Percentiles rank a stretch among this genome's conserved stretches.
Conservation (phyloP, 495 filamentous ascomycete genomes). For the Tuber brumale region DNA sequence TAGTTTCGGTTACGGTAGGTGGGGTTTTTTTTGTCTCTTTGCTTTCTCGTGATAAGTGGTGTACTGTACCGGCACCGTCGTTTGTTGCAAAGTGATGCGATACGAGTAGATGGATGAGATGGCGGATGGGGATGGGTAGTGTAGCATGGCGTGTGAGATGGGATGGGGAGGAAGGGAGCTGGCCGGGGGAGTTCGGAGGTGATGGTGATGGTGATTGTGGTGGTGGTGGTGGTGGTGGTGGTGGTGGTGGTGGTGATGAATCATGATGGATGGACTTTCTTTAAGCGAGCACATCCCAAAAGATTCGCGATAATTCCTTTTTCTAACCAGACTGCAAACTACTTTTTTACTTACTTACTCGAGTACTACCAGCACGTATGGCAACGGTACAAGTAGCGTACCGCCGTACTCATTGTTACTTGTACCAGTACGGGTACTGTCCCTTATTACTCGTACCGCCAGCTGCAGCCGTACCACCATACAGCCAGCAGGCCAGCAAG, state of each 20-base stretch:
- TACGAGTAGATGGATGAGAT: neutral
- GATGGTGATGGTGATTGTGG: neutral
- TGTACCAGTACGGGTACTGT: neutral
- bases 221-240: neutral
- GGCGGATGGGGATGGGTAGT: neutral
- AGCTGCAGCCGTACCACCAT: neutral
- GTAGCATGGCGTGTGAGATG: neutral
- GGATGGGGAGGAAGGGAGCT: neutral
- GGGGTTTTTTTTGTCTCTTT: neutral
- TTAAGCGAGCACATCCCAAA: neutral
- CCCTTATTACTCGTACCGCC: no score
- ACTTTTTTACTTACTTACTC: neutral
- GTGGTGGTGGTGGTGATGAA: neutral
- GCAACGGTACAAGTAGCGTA: neutral
- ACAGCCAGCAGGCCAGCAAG: neutral
- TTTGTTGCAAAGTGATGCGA: neutral
- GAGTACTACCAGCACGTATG: neutral
- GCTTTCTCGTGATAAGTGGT: neutral
- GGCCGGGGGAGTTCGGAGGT: neutral
- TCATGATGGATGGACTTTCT: neutral
- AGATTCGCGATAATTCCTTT: neutral
- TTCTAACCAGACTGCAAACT: neutral
- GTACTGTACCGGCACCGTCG: neutral
- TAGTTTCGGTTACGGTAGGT: neutral
- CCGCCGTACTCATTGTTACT: neutral